phyloP scores from a whole-genome alignment of 2,329 filamentous ascomycete species.

The Talaromyces sp. region DNA sequence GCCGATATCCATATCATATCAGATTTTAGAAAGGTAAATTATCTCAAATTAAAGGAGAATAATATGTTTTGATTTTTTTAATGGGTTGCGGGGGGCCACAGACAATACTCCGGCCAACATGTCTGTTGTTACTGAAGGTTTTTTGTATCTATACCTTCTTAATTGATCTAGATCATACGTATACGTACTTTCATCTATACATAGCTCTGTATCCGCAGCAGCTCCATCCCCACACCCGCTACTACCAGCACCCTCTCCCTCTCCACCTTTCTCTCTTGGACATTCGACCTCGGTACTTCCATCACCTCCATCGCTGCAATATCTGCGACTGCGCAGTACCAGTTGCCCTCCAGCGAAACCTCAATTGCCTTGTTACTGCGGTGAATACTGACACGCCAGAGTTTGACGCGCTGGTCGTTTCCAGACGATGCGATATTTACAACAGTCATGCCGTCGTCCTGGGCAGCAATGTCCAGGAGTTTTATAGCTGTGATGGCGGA shows the following conservation, averaged over 20 bases:
- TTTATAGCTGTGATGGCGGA: slow-evolving; percentile 38
- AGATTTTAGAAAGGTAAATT: no score
- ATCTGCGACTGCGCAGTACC: slow-evolving; percentile 50
- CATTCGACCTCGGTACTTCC: background rate
- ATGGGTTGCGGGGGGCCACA: background rate
- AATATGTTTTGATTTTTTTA: no score
- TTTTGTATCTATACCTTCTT: no score
- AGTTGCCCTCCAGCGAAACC: slow-evolving; percentile 22
- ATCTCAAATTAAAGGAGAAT: no score
- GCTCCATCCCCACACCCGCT: slow-evolving; percentile 47
- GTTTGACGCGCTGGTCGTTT: slow-evolving; percentile 43
- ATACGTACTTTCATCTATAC: no score
- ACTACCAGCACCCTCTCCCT: slow-evolving; percentile 28
- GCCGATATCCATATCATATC: no score
- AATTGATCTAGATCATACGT: no score
- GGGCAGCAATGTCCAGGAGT: slow-evolving; percentile 15
- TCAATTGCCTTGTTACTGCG: slow-evolving; percentile 14
- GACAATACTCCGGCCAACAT: background rate
- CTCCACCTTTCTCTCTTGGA: background rate
- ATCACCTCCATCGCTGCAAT: slow-evolving; percentile 45
- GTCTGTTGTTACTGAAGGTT: background rate
- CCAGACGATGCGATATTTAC: slow-evolving; percentile 33
- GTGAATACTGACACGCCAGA: slow-evolving; percentile 34
- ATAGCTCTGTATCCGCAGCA: slow-evolving; percentile 20
- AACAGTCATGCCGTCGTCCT: background rate